Conservation (phyloP, 257 asterid genomes). For the Solanum lycopersicoides region DNA sequence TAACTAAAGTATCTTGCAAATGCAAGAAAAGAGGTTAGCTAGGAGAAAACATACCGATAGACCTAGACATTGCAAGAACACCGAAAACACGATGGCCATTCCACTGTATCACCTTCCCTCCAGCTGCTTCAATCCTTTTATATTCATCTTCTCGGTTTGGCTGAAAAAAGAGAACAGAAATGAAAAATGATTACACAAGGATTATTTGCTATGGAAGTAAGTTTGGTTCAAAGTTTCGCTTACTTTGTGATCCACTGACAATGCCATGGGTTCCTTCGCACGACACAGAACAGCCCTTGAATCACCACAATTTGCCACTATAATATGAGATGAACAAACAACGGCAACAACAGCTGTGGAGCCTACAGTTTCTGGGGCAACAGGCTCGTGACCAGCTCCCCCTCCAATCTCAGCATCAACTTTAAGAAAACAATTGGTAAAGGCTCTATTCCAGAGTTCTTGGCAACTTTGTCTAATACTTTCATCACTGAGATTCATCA, state of each 20-base stretch:
- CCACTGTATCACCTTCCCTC: constrained; percentile 99
- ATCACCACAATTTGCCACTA: constrained; percentile 91
- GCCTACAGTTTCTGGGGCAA: constrained; percentile 90
- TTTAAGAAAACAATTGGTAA: constrained; percentile 56
- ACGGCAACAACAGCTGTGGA: constrained; percentile 85
- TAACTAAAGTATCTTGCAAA: neutral
- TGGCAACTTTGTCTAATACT: constrained; percentile 23
- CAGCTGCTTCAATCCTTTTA: constrained; percentile 86
- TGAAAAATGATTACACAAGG: neutral
- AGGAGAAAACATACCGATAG: constrained; percentile 56
- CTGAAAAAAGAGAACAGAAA: constrained; percentile 17
- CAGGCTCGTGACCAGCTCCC: constrained; percentile 35
- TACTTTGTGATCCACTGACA: constrained; percentile 88
- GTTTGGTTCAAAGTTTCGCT: neutral
- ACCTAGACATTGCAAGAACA: constrained; percentile 97
- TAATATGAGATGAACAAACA: constrained; percentile 90
- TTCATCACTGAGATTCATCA: constrained; percentile 17
- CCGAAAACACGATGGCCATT: constrained; percentile 97
- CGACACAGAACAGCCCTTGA: constrained; percentile 96
- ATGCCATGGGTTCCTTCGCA: constrained; percentile 69
- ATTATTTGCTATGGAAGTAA: neutral
- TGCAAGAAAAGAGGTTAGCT: neutral
- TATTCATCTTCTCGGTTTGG: constrained; percentile 95
- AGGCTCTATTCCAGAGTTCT: constrained; percentile 65
- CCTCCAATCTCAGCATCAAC: constrained; percentile 84